These are phyloP conservation scores for Leccinum disarticulatum DNA, from an alignment of 768 basidiomycete genomes.

Conservation along the genomic window DNA sequence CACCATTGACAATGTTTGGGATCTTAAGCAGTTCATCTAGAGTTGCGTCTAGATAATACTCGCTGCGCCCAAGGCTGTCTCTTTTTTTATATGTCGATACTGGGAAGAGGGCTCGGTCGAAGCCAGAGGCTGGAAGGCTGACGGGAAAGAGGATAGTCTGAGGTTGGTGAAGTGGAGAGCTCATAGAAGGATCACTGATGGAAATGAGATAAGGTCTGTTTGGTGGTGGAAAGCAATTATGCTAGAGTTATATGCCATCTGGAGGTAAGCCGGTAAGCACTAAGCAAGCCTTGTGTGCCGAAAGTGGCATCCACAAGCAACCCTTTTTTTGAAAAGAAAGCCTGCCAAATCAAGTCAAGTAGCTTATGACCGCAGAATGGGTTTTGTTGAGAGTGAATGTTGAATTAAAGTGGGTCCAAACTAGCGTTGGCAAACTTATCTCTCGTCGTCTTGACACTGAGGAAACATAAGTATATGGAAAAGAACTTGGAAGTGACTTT, in stretches of 20 bases:
- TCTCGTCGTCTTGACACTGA: too few relatives aligned
- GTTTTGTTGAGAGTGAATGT: too few relatives aligned
- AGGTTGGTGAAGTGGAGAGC: not conserved
- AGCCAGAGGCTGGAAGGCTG: not conserved
- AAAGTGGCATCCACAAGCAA: not conserved
- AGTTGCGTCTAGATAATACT: constrained; percentile 13
- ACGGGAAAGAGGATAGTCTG: constrained; percentile 2
- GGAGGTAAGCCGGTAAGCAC: not conserved
- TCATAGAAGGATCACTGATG: not conserved
- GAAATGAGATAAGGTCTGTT: not conserved
- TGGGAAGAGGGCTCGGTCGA: constrained; percentile 10
- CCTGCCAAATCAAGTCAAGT: too few relatives aligned
- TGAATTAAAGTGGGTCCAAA: too few relatives aligned
- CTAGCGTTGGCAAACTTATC: too few relatives aligned
- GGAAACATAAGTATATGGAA: too few relatives aligned
- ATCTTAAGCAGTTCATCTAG: constrained; percentile 11
- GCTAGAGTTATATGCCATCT: not conserved
- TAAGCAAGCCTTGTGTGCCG: not conserved
- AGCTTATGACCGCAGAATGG: too few relatives aligned
- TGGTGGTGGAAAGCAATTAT: not conserved
- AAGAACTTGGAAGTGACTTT: too few relatives aligned
- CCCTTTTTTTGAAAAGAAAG: too few relatives aligned
- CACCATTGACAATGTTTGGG: not conserved
- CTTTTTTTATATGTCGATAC: too few relatives aligned
- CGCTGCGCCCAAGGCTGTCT: too few relatives aligned